phyloP scores from a whole-genome alignment of 192 early-diverging fungal genomes.

The Haplosporangium gracile region DNA sequence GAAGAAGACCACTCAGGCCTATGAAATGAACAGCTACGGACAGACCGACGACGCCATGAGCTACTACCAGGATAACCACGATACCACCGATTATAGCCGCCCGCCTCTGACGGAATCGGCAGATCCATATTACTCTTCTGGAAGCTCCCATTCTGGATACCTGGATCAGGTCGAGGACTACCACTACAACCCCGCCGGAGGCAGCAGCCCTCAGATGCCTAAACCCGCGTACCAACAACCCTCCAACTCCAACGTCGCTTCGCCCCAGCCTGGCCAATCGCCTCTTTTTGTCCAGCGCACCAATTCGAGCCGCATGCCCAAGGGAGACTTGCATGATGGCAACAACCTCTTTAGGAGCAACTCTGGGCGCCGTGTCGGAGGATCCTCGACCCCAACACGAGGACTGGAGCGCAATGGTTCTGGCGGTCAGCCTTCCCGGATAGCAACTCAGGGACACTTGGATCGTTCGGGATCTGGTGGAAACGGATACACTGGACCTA shows the following conservation, averaged over 20 bases:
- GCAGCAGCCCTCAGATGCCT: constrained; percentile 11
- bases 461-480: constrained; percentile 31
- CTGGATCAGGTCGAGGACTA: constrained; percentile 42
- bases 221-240: constrained; percentile 17
- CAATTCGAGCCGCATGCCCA: constrained; percentile 38
- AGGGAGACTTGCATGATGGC: constrained; percentile 31
- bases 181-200: constrained; percentile 6
- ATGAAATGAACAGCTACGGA: constrained; percentile 50
- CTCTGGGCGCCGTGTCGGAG: constrained; percentile 27
- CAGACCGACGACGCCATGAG: not conserved
- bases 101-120: constrained; percentile 36
- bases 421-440: constrained; percentile 16
- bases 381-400: constrained; percentile 7
- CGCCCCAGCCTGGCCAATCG: constrained; percentile 26
- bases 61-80: constrained; percentile 30
- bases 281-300: constrained; percentile 24
- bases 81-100: constrained; percentile 42
- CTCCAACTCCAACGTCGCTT: constrained; percentile 1
- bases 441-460: constrained; percentile 27
- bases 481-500: not conserved
- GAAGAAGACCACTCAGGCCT: constrained; percentile 25
- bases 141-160: constrained; percentile 41
- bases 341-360: constrained; percentile 34
- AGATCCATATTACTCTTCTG: constrained; percentile 49
- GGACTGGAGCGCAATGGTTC: constrained; percentile 21